Evolutionary conservation across 225 moss, liverwort and hornwort species (phyloP).

Genomic region (Pseudisothecium myosuroides): DNA sequence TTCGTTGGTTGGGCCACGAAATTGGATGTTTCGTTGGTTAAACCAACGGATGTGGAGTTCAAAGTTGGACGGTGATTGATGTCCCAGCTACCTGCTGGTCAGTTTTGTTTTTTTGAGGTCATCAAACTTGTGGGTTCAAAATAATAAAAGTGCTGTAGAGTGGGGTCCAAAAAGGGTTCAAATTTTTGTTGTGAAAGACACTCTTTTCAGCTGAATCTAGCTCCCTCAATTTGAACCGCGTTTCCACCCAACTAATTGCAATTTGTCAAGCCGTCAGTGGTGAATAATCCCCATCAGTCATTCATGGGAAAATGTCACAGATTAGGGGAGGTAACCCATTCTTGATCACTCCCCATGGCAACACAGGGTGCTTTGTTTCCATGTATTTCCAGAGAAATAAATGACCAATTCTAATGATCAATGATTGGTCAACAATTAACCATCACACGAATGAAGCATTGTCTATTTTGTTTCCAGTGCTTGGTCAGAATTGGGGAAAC

Average conservation of each 20-base stretch:
- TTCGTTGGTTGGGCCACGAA: not conserved
- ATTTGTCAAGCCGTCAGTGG: too few species aligned
- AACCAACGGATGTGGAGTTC: not conserved
- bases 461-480: too few species aligned
- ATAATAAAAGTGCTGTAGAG: too few species aligned
- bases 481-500: too few species aligned
- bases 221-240: not conserved
- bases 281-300: not conserved
- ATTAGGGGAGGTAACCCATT: too few species aligned
- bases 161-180: not conserved
- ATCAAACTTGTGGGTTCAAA: not conserved
- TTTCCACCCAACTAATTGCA: not conserved
- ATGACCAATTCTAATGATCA: too few species aligned
- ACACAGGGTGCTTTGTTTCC: too few species aligned
- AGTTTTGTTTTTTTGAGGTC: not conserved
- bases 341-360: too few species aligned
- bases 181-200: not conserved
- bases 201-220: not conserved
- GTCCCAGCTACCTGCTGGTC: not conserved
- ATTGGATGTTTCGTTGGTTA: not conserved
- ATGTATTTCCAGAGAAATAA: too few species aligned
- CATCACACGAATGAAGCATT: too few species aligned
- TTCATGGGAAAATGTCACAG: not conserved
- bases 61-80: not conserved
- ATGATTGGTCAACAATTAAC: too few species aligned